Evolutionary conservation across 352 stramenopile genomes (phyloP).

Genomic region (Phytopythium litorale): DNA sequence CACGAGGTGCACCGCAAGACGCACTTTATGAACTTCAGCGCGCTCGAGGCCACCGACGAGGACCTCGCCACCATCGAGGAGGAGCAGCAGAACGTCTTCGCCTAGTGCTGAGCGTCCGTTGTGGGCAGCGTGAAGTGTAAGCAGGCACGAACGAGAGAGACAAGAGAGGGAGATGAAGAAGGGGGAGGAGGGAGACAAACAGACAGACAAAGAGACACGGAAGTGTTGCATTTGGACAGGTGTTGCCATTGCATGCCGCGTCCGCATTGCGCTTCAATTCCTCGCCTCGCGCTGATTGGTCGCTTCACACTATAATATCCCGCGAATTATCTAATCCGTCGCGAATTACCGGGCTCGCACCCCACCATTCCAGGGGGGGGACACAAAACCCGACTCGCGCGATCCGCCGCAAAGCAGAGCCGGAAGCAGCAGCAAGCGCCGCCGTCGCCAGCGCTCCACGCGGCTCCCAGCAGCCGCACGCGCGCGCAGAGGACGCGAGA

Average conservation of each 20-base stretch:
- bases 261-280: not conserved
- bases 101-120: conserved; percentile 14
- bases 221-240: not conserved
- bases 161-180: not conserved
- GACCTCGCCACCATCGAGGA: conserved; percentile 88
- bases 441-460: not conserved
- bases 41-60: conserved; percentile 94
- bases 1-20: conserved; percentile 97
- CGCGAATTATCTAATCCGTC: not conserved
- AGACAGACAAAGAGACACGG: not conserved
- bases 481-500: not conserved
- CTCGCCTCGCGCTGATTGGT: not conserved
- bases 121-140: not conserved
- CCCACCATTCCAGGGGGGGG: not conserved
- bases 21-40: conserved; percentile 99
- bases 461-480: not conserved
- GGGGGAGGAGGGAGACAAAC: not conserved
- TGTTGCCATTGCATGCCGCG: not conserved
- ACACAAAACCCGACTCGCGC: no score
- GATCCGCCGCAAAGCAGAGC: no score
- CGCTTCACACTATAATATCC: not conserved
- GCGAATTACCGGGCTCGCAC: not conserved
- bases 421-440: not conserved
- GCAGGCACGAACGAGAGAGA: not conserved
- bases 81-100: conserved; percentile 88